Evolutionary conservation across 768 basidiomycete genomes (phyloP).

Genomic region (Collybia nuda): DNA sequence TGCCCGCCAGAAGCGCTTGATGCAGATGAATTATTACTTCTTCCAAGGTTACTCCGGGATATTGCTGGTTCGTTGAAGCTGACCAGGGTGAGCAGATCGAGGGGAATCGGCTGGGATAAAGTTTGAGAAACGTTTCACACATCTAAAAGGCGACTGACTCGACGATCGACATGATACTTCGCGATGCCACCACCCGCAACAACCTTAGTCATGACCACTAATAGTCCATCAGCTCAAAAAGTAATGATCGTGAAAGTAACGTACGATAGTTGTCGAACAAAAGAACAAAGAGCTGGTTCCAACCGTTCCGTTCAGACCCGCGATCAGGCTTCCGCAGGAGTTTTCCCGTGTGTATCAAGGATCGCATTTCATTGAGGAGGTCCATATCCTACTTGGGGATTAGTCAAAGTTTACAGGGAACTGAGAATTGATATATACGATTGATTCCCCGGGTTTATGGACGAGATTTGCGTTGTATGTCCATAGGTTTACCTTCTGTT

Average conservation of each 20-base stretch:
- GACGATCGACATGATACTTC: conserved; percentile 76
- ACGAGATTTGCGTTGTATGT: conserved; percentile 73
- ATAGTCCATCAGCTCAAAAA: conserved; percentile 7
- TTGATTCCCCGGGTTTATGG: conserved; percentile 74
- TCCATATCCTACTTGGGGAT: conserved; percentile 69
- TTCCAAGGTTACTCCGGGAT: conserved; percentile 67
- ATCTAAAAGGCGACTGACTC: conserved; percentile 45
- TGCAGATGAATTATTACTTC: conserved; percentile 32
- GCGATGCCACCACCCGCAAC: conserved; percentile 71
- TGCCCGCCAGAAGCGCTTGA: conserved; percentile 19
- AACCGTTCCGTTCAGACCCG: conserved; percentile 73
- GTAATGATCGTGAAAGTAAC: conserved; percentile 21
- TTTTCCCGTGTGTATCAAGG: conserved; percentile 80
- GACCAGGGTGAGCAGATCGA: conserved; percentile 83
- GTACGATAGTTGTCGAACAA: conserved; percentile 94
- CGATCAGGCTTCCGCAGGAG: conserved; percentile 82
- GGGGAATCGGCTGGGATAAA: conserved; percentile 77
- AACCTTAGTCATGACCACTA: conserved; percentile 84
- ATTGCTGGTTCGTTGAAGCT: conserved; percentile 78
- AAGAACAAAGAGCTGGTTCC: conserved; percentile 84
- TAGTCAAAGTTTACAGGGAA: neutral
- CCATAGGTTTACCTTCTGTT: conserved; percentile 91
- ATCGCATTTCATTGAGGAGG: conserved; percentile 78
- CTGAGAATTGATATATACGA: conserved; percentile 35
- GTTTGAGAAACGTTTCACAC: conserved; percentile 17